These are phyloP conservation scores for Zymoseptoria passerinii DNA, from an alignment of 2,329 filamentous ascomycete species.

Conservation along the genomic window DNA sequence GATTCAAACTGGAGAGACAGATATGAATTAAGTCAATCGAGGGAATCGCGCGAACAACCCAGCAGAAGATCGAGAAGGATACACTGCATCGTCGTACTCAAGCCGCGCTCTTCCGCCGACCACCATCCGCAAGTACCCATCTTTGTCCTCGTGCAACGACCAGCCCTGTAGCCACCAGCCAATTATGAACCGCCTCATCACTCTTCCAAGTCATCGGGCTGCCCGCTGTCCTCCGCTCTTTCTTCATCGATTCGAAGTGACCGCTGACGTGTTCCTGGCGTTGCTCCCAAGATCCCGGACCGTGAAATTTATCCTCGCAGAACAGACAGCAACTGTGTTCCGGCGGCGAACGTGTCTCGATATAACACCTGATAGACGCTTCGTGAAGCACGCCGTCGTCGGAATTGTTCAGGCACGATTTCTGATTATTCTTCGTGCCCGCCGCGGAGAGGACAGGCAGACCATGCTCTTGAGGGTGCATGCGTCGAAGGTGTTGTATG, in stretches of 20 bases:
- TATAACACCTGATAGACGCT: slow-evolving; percentile 51
- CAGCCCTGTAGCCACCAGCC: slow-evolving; percentile 34
- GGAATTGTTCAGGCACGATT: slow-evolving; percentile 4
- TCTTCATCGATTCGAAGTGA: slow-evolving; percentile 60
- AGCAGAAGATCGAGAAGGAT: background rate
- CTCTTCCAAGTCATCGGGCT: slow-evolving; percentile 29
- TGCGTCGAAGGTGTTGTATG: slow-evolving; percentile 76
- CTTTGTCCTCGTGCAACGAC: slow-evolving; percentile 16
- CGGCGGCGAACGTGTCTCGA: slow-evolving; percentile 55
- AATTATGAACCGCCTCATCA: slow-evolving; percentile 30
- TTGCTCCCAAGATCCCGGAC: slow-evolving; percentile 62
- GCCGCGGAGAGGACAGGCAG: background rate
- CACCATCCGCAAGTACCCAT: background rate
- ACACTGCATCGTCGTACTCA: background rate
- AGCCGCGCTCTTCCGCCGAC: background rate
- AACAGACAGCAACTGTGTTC: slow-evolving; percentile 53
- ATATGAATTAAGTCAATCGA: background rate
- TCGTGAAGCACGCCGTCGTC: slow-evolving; percentile 35
- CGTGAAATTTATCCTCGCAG: slow-evolving; percentile 57
- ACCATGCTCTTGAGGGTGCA: slow-evolving; percentile 55
- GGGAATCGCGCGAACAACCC: background rate
- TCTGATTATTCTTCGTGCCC: slow-evolving; percentile 34
- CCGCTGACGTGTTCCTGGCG: slow-evolving; percentile 81
- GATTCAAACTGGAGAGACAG: too few species aligned
- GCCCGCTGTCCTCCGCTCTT: slow-evolving; percentile 20